Conservation (phyloP, 441 rosid species). For the Hypseocharis bilobata region DNA sequence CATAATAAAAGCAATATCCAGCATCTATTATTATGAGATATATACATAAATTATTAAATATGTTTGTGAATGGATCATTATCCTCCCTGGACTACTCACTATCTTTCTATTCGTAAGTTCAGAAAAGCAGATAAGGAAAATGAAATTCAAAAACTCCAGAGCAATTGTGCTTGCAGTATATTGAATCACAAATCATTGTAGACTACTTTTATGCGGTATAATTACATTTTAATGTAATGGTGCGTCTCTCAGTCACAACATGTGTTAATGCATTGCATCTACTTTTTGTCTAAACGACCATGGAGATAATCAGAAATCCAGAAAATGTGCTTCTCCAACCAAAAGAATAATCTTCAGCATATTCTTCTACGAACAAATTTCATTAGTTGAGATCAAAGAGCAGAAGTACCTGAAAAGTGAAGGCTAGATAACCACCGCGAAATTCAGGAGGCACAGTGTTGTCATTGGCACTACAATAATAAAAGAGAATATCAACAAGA, state of each 20-base stretch:
- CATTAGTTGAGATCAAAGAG: constrained; percentile 16
- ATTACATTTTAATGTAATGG: background rate
- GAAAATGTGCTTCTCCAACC: background rate
- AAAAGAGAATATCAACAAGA: constrained; percentile 23
- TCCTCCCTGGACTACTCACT: background rate
- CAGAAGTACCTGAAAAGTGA: constrained; percentile 58
- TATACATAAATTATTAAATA: background rate
- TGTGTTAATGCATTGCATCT: background rate
- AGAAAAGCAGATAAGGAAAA: background rate
- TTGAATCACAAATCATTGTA: background rate
- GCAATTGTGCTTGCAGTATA: background rate
- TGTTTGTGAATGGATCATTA: background rate
- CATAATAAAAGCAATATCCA: background rate
- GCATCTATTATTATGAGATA: background rate
- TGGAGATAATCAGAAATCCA: background rate
- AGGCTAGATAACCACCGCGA: constrained; percentile 78
- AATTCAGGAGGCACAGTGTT: constrained; percentile 46
- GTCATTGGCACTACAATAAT: constrained; percentile 55
- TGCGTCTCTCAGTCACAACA: background rate
- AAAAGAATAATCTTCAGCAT: background rate
- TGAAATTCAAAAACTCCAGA: background rate
- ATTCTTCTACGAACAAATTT: background rate
- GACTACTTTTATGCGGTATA: background rate
- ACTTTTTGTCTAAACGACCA: background rate
- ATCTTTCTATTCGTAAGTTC: background rate